Percentiles rank a stretch among this genome's conserved stretches.
Evolutionary conservation across 1,284 basidiomycete genomes (phyloP).

Genomic region (Cryptococcus sp.): DNA sequence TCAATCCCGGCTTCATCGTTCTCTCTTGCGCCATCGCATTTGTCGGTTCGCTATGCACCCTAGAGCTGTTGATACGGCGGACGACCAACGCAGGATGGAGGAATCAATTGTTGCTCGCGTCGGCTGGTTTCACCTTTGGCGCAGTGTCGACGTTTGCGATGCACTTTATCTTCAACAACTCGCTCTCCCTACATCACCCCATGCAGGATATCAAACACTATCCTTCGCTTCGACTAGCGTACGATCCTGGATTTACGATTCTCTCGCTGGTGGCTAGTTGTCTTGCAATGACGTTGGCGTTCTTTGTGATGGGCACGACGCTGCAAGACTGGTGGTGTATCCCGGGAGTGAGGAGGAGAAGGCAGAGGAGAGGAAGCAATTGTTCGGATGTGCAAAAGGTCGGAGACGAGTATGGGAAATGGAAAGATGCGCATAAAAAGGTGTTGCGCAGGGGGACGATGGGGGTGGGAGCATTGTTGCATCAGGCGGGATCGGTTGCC

Average conservation of each 20-base stretch:
- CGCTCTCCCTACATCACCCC: conserved; percentile 43
- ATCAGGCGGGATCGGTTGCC: conserved; percentile 24
- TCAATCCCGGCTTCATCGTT: conserved; percentile 45
- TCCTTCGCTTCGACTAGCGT: conserved; percentile 39
- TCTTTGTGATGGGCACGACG: conserved; percentile 49
- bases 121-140: conserved; percentile 48
- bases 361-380: conserved; percentile 1
- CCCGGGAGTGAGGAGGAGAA: conserved; percentile 9
- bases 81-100: conserved; percentile 45
- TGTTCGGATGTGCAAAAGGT: conserved; percentile 5
- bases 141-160: conserved; percentile 48
- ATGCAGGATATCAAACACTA: conserved; percentile 16
- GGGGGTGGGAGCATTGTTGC: conserved; percentile 26
- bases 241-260: conserved; percentile 47
- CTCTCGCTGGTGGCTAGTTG: conserved; percentile 47
- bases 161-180: conserved; percentile 50
- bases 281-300: conserved; percentile 47
- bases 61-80: conserved; percentile 46
- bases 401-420: conserved; percentile 29
- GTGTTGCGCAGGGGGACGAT: conserved; percentile 18
- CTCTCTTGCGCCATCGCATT: conserved; percentile 46
- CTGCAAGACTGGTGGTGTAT: conserved; percentile 31
- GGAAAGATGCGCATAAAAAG: conserved; percentile 25
- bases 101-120: conserved; percentile 44
- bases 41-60: conserved; percentile 46